Evolutionary conservation across 371 early-diverging fungal genomes (phyloP), one percentile per base, ranked within the genome.

Genomic region (Blakeslea trispora): DNA sequence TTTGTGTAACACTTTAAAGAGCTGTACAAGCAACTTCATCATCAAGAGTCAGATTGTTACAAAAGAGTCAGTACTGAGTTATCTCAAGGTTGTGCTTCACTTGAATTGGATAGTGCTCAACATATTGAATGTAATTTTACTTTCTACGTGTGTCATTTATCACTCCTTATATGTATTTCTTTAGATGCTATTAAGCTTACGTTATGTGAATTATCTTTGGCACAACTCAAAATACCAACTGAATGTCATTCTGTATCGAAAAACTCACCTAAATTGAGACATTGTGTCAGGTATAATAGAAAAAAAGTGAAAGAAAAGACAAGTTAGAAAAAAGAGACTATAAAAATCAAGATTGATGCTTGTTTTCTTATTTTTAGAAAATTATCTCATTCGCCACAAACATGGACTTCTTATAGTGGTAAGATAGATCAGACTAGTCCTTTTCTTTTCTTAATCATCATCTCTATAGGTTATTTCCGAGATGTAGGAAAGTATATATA

Each of bases 361-460:
- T 8, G 45, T 28, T 50, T 44, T 1, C 15, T n/a, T 39, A 15
- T 44, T 42, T 13, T 15, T 53, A 65, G 66, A 21, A 57, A 57
- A 45, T 18, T 65, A 32, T 53, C 66, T 2, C 37, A 17, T n/a
- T 40, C 50, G 11, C 53, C 60, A 15, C 66, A 65, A 28, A 56
- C 66, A 24, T 65, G 66, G 66, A 65, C 66, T 1, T 49, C 61
- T 19, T 65, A 65, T 34, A 65, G 65, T 45, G 65, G 65, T 60
- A 64, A 54, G 35, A 35, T 24, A 34, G 28, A 28, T 3, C 7
- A 7, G 28, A n/a, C n/a, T n/a, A n/a, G n/a, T n/a, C n/a, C n/a
- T n/a, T n/a, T n/a, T n/a, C n/a, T n/a, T n/a, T n/a, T 48, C 9
- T 48, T n/a, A n/a, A n/a, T n/a, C n/a, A n/a, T n/a, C n/a, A n/a